Percentiles rank a stretch among this genome's conserved stretches.
phyloP scores from a whole-genome alignment of 176 grass and related monocot genomes.

The Chloris gayana region DNA sequence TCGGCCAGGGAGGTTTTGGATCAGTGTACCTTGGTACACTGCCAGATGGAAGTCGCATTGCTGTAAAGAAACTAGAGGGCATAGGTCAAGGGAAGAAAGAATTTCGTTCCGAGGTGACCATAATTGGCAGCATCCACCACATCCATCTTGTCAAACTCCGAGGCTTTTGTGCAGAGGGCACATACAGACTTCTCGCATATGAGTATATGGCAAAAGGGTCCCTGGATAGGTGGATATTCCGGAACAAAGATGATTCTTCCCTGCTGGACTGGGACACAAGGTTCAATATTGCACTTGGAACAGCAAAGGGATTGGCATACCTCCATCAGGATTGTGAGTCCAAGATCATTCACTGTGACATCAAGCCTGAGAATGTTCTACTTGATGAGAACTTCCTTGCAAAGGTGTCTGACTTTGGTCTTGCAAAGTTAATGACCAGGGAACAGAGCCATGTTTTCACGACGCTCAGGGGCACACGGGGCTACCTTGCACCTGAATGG shows the following conservation, averaged over 20 bases:
- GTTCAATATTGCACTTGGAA: conserved; percentile 84
- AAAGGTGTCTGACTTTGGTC: conserved; percentile 98
- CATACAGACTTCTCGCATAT: conserved; percentile 84
- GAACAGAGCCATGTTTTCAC: conserved; percentile 99
- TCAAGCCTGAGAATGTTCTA: conserved; percentile 96
- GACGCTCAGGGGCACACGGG: conserved; percentile 79
- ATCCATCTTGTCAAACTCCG: conserved; percentile 94
- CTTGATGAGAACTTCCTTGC: conserved; percentile 80
- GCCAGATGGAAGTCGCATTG: conserved; percentile 64
- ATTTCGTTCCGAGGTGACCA: conserved; percentile 85
- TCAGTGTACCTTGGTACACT: conserved; percentile 89
- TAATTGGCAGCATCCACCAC: conserved; percentile 96
- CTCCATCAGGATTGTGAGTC: conserved; percentile 96
- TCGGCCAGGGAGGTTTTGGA: conserved; percentile 94
- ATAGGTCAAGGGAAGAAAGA: conserved; percentile 98
- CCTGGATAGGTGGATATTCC: conserved; percentile 90
- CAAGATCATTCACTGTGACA: conserved; percentile 93
- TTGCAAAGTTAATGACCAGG: conserved; percentile 95
- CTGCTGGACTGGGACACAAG: conserved; percentile 81
- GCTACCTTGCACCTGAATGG: conserved; percentile 94
- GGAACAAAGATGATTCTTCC: conserved; percentile 13
- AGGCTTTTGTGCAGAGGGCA: conserved; percentile 75
- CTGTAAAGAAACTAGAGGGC: conserved; percentile 91
- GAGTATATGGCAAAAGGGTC: conserved; percentile 95
- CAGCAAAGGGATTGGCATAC: conserved; percentile 80